These are phyloP conservation scores for Talaromyces amestolkiae DNA, from an alignment of 2,329 filamentous ascomycete genomes.

Conservation along the genomic window DNA sequence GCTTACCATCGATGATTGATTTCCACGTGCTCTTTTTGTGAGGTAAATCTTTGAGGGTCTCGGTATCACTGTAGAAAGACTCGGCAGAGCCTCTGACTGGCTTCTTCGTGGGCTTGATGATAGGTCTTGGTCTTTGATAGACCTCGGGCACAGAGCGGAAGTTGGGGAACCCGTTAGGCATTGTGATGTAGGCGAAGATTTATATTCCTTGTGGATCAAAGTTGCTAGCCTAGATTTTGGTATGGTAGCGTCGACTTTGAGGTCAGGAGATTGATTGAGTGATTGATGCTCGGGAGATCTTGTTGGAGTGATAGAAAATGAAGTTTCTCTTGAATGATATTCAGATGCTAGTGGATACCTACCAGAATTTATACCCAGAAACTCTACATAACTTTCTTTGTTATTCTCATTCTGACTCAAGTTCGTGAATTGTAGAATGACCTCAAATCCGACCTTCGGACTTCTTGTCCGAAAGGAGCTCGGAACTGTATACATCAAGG, in stretches of 20 bases:
- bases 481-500: too few relatives aligned
- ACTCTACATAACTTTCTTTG: too few relatives aligned
- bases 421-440: not conserved
- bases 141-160: conserved; percentile 13
- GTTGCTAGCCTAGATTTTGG: too few relatives aligned
- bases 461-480: not conserved
- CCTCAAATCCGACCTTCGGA: not conserved
- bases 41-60: conserved; percentile 3
- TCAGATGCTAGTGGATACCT: too few relatives aligned
- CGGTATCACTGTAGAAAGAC: conserved; percentile 14
- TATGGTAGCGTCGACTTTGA: not conserved
- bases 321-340: not conserved
- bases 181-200: not conserved
- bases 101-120: conserved; percentile 4
- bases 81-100: conserved; percentile 4
- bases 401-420: not conserved
- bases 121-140: conserved; percentile 6
- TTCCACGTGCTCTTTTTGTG: conserved; percentile 4
- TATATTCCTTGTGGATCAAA: not conserved
- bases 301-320: not conserved
- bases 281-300: not conserved
- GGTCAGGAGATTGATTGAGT: not conserved
- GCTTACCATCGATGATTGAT: conserved; percentile 9
- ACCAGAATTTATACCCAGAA: not conserved
- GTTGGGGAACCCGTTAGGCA: conserved; percentile 15